These are phyloP conservation scores for Debaryomyces nepalensis DNA, from an alignment of 1,139 yeast species.

Conservation along the genomic window DNA sequence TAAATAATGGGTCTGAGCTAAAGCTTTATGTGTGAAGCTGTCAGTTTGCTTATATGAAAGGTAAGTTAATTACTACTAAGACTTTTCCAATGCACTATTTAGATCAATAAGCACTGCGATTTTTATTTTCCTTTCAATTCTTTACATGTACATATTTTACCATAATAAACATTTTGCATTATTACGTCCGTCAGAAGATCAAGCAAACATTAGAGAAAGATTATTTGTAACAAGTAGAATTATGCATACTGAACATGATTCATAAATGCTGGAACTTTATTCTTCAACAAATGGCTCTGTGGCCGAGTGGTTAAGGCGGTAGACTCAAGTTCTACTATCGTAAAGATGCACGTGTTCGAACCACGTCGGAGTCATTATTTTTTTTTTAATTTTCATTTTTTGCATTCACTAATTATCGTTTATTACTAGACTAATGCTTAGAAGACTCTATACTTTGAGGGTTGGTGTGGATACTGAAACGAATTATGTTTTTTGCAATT, in stretches of 20 bases:
- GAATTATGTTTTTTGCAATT: conserved; percentile 22
- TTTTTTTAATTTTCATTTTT: conserved; percentile 10
- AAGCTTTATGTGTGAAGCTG: too few relatives aligned
- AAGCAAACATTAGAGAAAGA: too few relatives aligned
- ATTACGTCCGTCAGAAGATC: not conserved
- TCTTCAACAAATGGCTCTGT: conserved; percentile 24
- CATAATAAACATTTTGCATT: not conserved
- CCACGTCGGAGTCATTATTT: conserved; percentile 28
- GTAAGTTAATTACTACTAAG: too few relatives aligned
- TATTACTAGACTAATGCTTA: conserved; percentile 3
- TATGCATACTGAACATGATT: not conserved
- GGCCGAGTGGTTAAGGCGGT: conserved; percentile 43
- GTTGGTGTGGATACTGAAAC: conserved; percentile 12
- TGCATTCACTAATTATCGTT: not conserved
- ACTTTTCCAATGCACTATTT: too few relatives aligned
- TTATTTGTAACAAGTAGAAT: too few relatives aligned
- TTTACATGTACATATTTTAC: too few relatives aligned
- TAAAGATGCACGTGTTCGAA: conserved; percentile 32
- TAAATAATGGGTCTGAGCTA: too few relatives aligned
- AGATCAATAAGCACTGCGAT: too few relatives aligned
- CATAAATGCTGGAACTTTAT: not conserved
- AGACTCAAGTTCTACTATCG: conserved; percentile 41
- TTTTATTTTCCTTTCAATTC: too few relatives aligned
- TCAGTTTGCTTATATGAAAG: too few relatives aligned
- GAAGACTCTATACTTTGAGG: conserved; percentile 1